Conservation (phyloP, 1,284 basidiomycete genomes). For the Moesziomyces sp. region DNA sequence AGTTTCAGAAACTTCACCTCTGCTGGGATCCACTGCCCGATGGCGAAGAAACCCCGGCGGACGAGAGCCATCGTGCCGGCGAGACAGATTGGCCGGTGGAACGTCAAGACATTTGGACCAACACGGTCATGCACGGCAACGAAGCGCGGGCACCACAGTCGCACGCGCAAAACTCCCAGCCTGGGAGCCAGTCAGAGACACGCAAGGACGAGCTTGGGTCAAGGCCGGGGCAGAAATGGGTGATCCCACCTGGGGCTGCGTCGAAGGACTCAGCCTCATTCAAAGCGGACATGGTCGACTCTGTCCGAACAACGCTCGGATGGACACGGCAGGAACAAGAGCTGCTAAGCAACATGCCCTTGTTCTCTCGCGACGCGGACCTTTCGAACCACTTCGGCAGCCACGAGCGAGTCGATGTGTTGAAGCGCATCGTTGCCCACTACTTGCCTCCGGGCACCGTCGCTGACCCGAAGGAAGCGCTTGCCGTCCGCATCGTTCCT, state of each 20-base stretch:
- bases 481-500: conserved; percentile 19
- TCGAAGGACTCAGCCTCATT: conserved; percentile 23
- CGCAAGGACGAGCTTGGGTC: background rate
- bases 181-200: background rate
- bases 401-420: background rate
- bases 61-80: background rate
- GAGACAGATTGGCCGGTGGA: conserved; percentile 50
- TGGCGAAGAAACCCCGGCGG: no score
- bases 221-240: conserved; percentile 4
- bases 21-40: conserved; percentile 35
- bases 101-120: conserved; percentile 55
- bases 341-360: conserved; percentile 11
- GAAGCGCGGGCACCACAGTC: conserved; percentile 28
- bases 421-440: conserved; percentile 4
- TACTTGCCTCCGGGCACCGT: conserved; percentile 1
- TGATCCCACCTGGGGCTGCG: conserved; percentile 13
- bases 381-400: conserved; percentile 5
- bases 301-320: conserved; percentile 31
- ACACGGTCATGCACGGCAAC: conserved; percentile 35
- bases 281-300: conserved; percentile 33
- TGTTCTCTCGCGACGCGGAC: background rate
- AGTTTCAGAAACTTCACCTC: conserved; percentile 19
- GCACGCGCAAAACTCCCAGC: conserved; percentile 1
- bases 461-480: conserved; percentile 4
- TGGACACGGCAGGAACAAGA: conserved; percentile 39